These are phyloP conservation scores for Lasiosphaeriaceae sp. DNA, from an alignment of 495 filamentous ascomycete genomes.

Conservation along the genomic window DNA sequence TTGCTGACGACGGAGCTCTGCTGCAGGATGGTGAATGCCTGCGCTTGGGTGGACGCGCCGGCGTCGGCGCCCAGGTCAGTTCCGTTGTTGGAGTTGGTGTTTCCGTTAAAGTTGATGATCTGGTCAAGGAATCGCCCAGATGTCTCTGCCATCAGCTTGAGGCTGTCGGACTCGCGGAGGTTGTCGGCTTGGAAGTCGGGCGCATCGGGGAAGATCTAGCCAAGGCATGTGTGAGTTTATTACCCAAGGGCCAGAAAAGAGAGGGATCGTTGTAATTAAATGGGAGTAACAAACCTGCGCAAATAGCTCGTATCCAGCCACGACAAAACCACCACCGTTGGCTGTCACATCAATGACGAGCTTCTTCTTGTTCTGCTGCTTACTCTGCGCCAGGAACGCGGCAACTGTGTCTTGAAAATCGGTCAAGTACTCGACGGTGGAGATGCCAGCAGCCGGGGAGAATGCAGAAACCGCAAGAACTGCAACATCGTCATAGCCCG, in stretches of 20 bases:
- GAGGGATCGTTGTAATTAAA: conserved; percentile 5
- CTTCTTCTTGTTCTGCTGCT: conserved; percentile 39
- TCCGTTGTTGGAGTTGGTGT: background rate
- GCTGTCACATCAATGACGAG: conserved; percentile 53
- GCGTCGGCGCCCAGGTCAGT: background rate
- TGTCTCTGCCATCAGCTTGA: conserved; percentile 21
- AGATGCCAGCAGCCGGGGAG: conserved; percentile 9
- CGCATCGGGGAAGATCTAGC: conserved; percentile 26
- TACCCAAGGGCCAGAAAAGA: background rate
- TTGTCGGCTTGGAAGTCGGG: conserved; percentile 28
- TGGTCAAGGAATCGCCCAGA: conserved; percentile 13
- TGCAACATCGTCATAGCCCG: conserved; percentile 38
- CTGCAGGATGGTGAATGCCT: conserved; percentile 12
- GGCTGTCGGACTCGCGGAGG: conserved; percentile 24
- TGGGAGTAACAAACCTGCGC: conserved; percentile 20
- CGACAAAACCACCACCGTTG: conserved; percentile 53
- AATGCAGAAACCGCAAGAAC: conserved; percentile 29
- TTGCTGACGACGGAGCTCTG: conserved; percentile 17
- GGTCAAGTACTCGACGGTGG: conserved; percentile 18
- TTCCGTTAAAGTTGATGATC: conserved; percentile 12
- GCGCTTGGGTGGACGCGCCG: background rate
- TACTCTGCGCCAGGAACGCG: conserved; percentile 34
- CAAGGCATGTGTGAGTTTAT: background rate
- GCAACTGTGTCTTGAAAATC: conserved; percentile 37
- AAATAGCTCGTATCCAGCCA: conserved; percentile 44